Percentiles rank a stretch among this genome's conserved stretches.
Conservation (phyloP, 306 rosid species). For the Prunus persica region Prunus_persica_NCBIv2 NC_034010.1:2306001-2306500, state of each 20-base stretch:
- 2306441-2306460: background rate
- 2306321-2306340: background rate
- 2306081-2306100: background rate
- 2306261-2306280: background rate
- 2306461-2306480: background rate
- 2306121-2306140: background rate
- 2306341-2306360: background rate
- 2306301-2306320: background rate
- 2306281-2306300: background rate
- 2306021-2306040: background rate
- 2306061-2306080: background rate
- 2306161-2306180: background rate
- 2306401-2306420: background rate
- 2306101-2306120: background rate
- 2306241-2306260: background rate
- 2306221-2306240: background rate
- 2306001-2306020: background rate
- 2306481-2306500: background rate
- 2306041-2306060: background rate
- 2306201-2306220: background rate
- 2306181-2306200: fast-evolving
- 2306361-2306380: background rate
- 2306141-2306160: background rate
- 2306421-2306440: background rate
- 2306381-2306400: background rate